Percentiles rank a stretch among this genome's conserved stretches.
These are phyloP conservation scores for Lipomyces sp. DNA, from an alignment of 805 yeast species.

Conservation along the genomic window DNA sequence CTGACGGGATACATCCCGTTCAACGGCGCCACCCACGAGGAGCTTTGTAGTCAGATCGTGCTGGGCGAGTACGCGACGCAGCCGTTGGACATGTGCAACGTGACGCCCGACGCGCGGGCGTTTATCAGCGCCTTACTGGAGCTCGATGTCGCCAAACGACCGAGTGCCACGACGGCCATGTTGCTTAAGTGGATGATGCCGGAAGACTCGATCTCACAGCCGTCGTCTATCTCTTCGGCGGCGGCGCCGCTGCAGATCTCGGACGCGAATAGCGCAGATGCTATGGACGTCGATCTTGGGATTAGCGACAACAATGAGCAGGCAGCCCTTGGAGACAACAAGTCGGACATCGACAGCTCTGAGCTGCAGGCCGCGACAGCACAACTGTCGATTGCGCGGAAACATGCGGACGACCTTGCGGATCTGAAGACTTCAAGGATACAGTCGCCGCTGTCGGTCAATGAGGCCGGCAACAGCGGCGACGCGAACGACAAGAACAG, in stretches of 20 bases:
- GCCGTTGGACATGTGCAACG: constrained; percentile 56
- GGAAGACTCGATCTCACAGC: neutral
- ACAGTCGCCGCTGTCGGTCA: neutral
- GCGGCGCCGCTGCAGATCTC: neutral
- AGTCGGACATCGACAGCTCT: neutral
- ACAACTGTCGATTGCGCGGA: neutral
- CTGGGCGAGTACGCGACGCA: constrained; percentile 72
- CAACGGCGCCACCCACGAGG: constrained; percentile 87
- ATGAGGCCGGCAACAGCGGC: neutral
- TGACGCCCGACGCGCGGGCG: constrained; percentile 66
- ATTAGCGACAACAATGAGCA: constrained; percentile 26
- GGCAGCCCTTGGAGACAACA: neutral
- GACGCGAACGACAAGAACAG: neutral
- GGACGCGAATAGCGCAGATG: neutral
- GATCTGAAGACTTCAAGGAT: neutral
- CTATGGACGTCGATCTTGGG: neutral
- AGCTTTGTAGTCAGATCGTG: constrained; percentile 70
- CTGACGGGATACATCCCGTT: constrained; percentile 92
- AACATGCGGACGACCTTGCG: neutral
- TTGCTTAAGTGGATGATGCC: constrained; percentile 75
- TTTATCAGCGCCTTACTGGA: constrained; percentile 69
- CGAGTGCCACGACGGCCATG: constrained; percentile 73
- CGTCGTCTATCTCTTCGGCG: too few relatives aligned
- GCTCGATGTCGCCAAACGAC: constrained; percentile 69
- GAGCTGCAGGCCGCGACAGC: neutral